A percentile compares a stretch with the other conserved stretches of the same genome.
Conservation (phyloP, 2,329 filamentous ascomycete genomes). For the Basipetospora chlamydospora region DNA sequence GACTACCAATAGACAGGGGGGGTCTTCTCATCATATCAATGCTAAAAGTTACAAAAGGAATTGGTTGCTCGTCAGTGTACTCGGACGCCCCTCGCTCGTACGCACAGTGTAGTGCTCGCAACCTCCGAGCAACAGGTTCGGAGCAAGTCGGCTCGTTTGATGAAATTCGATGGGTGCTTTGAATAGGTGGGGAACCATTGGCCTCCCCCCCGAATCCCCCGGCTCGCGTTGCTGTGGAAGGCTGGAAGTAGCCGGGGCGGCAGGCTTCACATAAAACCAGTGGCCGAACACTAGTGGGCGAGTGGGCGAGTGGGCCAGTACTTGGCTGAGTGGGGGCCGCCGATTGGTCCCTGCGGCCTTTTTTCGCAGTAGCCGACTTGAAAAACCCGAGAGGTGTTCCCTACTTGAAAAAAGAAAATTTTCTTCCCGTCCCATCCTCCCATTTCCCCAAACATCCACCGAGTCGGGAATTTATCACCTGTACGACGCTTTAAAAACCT, state of each 20-base stretch:
- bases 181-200: too few relatives aligned
- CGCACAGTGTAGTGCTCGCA: background rate
- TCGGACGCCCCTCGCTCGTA: too few relatives aligned
- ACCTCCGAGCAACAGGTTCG: background rate
- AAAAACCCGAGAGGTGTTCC: constrained; percentile 6
- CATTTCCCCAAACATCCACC: too few relatives aligned
- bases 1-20: too few relatives aligned
- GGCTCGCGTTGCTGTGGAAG: constrained; percentile 1
- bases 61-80: too few relatives aligned
- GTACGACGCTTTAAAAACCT: constrained; percentile 15
- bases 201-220: too few relatives aligned
- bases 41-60: background rate
- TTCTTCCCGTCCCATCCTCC: constrained; percentile 3
- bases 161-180: too few relatives aligned
- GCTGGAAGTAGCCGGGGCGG: background rate
- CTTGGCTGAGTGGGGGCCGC: too few relatives aligned
- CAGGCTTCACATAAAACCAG: background rate
- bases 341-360: constrained; percentile 4
- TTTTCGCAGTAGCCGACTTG: background rate
- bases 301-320: background rate
- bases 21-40: too few relatives aligned
- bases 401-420: constrained; percentile 4
- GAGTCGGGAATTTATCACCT: constrained; percentile 1
- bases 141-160: constrained; percentile 1
- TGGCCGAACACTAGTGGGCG: background rate